Conservation (phyloP, 768 basidiomycete species). For the Hebeloma cylindrosporum region DNA sequence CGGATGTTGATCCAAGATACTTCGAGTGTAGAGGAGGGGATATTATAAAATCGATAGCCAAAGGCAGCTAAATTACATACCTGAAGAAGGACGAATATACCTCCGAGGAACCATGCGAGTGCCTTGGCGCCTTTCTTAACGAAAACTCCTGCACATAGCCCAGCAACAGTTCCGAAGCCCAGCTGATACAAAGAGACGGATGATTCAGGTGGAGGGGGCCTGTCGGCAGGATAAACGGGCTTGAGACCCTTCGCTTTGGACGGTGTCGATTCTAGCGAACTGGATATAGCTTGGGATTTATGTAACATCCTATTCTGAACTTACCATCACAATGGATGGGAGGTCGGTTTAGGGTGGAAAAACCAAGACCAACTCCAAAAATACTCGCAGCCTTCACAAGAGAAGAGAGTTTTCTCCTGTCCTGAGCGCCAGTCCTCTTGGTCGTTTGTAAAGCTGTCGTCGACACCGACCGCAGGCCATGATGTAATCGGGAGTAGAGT, state of each 20-base stretch:
- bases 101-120: constrained; percentile 84
- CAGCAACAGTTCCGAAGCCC: constrained; percentile 84
- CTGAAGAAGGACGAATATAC: constrained; percentile 88
- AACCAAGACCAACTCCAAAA: constrained; percentile 45
- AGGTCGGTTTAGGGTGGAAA: constrained; percentile 35
- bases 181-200: constrained; percentile 79
- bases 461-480: not conserved
- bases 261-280: no score
- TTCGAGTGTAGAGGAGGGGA: constrained; percentile 32
- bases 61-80: constrained; percentile 39
- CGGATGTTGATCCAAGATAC: constrained; percentile 76
- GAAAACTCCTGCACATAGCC: constrained; percentile 89
- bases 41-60: not conserved
- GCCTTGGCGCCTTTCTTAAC: constrained; percentile 91
- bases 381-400: constrained; percentile 34
- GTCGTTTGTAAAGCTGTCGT: not conserved
- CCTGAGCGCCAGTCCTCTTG: not conserved
- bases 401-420: constrained; percentile 1
- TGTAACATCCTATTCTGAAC: no score
- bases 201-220: constrained; percentile 64
- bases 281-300: no score
- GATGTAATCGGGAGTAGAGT: not conserved
- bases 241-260: not conserved
- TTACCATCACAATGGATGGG: constrained; percentile 56
- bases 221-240: constrained; percentile 13